Percentiles rank a stretch among this genome's conserved stretches.
phyloP scores from a whole-genome alignment of 495 filamentous ascomycete genomes.

The Pseudomonodictys pantanalensis region DNA sequence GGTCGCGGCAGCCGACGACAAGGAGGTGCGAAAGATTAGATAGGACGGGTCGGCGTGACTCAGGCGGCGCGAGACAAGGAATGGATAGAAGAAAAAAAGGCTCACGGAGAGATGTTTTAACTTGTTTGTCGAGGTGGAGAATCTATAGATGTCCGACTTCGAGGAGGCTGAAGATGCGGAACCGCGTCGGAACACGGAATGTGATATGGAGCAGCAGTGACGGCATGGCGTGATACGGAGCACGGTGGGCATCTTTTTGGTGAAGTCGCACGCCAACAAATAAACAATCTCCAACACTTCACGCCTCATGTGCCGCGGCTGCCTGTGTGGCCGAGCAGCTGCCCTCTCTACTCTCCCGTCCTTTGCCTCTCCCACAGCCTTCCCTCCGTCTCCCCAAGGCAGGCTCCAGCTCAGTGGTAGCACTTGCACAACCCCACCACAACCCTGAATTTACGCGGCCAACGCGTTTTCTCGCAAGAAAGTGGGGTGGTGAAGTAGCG shows the following conservation, averaged over 20 bases:
- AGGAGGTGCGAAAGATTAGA: too few species aligned
- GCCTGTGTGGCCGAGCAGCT: slow-evolving; percentile 19
- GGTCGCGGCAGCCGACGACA: too few species aligned
- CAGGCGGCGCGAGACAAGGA: too few species aligned
- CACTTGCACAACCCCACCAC: neutral
- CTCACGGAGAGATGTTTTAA: too few species aligned
- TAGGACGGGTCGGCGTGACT: too few species aligned
- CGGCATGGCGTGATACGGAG: slow-evolving; percentile 4
- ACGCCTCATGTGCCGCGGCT: slow-evolving; percentile 8
- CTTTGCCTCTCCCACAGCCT: neutral
- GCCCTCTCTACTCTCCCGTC: neutral
- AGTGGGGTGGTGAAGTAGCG: too few species aligned
- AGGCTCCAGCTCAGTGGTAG: neutral
- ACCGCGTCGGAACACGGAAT: neutral
- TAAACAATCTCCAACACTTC: slow-evolving; percentile 10
- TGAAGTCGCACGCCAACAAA: neutral
- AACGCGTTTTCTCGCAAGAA: too few species aligned
- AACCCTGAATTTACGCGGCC: neutral
- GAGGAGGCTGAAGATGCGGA: too few species aligned
- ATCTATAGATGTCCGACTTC: too few species aligned
- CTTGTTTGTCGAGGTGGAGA: too few species aligned
- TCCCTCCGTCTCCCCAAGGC: neutral
- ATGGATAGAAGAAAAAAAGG: too few species aligned
- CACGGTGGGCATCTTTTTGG: slow-evolving; percentile 11
- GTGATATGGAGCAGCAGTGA: neutral